Evolutionary conservation across 768 basidiomycete species (phyloP), one percentile per base, ranked within the genome.

Genomic region (Aureoboletus auriporus): DNA sequence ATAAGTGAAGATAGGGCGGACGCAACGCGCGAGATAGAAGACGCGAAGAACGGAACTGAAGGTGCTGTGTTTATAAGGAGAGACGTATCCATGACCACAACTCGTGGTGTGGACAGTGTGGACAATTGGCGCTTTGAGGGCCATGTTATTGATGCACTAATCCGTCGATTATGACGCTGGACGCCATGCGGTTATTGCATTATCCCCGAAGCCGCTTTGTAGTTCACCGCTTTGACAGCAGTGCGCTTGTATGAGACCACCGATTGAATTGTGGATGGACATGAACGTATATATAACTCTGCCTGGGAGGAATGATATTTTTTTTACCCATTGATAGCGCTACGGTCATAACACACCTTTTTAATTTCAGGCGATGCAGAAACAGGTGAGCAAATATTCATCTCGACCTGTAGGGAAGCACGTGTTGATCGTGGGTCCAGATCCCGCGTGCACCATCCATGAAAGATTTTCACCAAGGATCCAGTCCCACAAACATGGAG

Each of bases 1-100:
- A 65, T 65, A 60, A 62, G 51, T 37, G 62, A 57, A 56, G 59
- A 62, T 64, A 63, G 49, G 27, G 50, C 55, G 60, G 62, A 57
- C 9, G 43, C 36, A 49, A 62, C 47, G 44, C 16, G 44, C 42
- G 35, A 54, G 57, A 62, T 60, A 53, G 62, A 63, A 61, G 62
- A 52, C 47, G 52, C 50, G 62, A 66, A 60, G 53, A 37, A 37
- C 60, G 60, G 62, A 62, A 60, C 50, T 62, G 56, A 62, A 53
- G 43, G 50, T 44, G 45, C 56, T 38, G 52, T 48, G 59, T 47
- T 55, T 59, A 60, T 60, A 55, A 50, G 55, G 54, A 34, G 51
- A 42, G 46, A 29, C 41, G 48, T 55, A 55, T 57, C 65, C 62
- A 55, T 60, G 54, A 39, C 52, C 51, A 52, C 59, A 52, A 54